Evolutionary conservation across 1,139 yeast species (phyloP).

Genomic region (Protomyces arabidopsidicola): DNA sequence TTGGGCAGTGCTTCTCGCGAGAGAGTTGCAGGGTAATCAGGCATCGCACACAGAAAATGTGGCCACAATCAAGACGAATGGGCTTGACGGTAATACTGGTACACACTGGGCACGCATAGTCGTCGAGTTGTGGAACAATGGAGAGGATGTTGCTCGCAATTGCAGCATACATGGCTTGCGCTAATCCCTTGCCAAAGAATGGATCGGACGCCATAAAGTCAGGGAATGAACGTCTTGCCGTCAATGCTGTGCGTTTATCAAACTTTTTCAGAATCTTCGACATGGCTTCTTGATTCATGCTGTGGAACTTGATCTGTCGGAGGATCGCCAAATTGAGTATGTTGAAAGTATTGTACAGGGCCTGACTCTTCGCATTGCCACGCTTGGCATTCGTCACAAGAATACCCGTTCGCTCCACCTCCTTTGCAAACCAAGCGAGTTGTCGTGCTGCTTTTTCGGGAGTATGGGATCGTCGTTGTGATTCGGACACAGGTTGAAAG

Average conservation of each 20-base stretch:
- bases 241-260: slow-evolving; percentile 63
- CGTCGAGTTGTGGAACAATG: slow-evolving; percentile 67
- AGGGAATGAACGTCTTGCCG: slow-evolving; percentile 37
- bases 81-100: slow-evolving; percentile 67
- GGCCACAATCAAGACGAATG: slow-evolving; percentile 57
- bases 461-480: slow-evolving; percentile 46
- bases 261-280: slow-evolving; percentile 67
- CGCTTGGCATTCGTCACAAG: slow-evolving; percentile 43
- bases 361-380: slow-evolving; percentile 45
- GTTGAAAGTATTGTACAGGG: slow-evolving; percentile 51
- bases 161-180: slow-evolving; percentile 37
- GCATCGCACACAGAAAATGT: slow-evolving; percentile 67
- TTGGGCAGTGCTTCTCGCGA: slow-evolving; percentile 58
- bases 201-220: slow-evolving; percentile 31
- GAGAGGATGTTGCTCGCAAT: slow-evolving; percentile 45
- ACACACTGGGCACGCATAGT: slow-evolving; percentile 69
- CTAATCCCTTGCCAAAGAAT: slow-evolving; percentile 21
- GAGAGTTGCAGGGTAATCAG: slow-evolving; percentile 61
- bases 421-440: slow-evolving; percentile 45
- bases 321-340: slow-evolving; percentile 53
- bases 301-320: slow-evolving; percentile 58
- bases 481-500: slow-evolving; percentile 56
- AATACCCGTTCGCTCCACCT: slow-evolving; percentile 46
- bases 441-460: slow-evolving; percentile 40
- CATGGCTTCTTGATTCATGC: slow-evolving; percentile 59